phyloP scores from a whole-genome alignment of 2,329 filamentous ascomycete genomes.

The Fusarium camptoceras region DNA sequence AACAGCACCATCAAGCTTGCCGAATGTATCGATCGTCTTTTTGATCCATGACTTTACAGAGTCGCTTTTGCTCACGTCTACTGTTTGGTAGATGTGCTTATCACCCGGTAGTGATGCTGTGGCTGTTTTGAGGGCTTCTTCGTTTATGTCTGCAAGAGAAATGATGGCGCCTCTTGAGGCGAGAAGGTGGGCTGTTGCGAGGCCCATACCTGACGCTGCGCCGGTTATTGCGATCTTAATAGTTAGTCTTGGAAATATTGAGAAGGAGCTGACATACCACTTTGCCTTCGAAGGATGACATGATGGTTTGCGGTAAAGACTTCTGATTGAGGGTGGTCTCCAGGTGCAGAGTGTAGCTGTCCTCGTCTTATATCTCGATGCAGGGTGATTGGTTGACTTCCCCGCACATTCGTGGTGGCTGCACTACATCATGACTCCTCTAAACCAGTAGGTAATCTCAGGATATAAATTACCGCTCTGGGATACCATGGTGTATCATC shows the following conservation, averaged over 20 bases:
- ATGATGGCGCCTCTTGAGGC: conserved; percentile 37
- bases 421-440: neutral
- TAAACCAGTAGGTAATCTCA: neutral
- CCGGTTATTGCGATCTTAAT: conserved; percentile 34
- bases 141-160: conserved; percentile 36
- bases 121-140: conserved; percentile 10
- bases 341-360: too few relatives aligned
- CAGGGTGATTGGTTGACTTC: neutral
- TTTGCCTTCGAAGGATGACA: conserved; percentile 10
- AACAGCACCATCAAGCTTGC: conserved; percentile 56
- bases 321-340: too few relatives aligned
- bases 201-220: conserved; percentile 38
- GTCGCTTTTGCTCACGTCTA: conserved; percentile 30
- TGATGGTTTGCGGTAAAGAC: neutral
- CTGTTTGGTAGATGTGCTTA: neutral
- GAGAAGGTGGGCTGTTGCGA: conserved; percentile 39
- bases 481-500: too few relatives aligned
- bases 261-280: neutral
- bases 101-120: neutral
- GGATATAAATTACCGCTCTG: neutral
- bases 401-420: neutral
- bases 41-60: conserved; percentile 45
- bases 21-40: conserved; percentile 51
- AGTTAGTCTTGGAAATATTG: neutral
- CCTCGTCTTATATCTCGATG: neutral